Percentiles rank a stretch among this genome's conserved stretches.
These are phyloP conservation scores for Corniculantispora saksenae DNA, from an alignment of 2,329 filamentous ascomycete species.

Conservation along the genomic window DNA sequence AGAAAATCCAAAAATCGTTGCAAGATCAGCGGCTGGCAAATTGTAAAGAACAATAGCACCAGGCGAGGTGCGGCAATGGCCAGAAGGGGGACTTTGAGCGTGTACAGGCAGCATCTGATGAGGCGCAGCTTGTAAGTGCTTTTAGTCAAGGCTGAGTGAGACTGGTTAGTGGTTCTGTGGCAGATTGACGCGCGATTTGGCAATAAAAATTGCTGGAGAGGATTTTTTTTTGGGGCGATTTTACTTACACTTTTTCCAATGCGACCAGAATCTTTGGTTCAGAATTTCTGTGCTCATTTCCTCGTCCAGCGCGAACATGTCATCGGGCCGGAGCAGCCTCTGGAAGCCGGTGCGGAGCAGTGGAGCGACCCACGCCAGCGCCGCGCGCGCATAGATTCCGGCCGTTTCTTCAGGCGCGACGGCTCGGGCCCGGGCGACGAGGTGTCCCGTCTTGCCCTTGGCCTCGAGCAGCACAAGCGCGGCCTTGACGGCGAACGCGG, in stretches of 20 bases:
- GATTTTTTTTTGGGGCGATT: background rate
- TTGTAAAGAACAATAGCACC: constrained; percentile 36
- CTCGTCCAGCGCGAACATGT: constrained; percentile 38
- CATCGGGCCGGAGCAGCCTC: constrained; percentile 34
- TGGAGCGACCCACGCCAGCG: constrained; percentile 42
- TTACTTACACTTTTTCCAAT: constrained; percentile 32
- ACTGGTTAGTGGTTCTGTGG: background rate
- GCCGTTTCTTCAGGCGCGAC: constrained; percentile 40
- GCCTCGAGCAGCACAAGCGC: constrained; percentile 40
- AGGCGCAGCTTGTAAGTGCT: constrained; percentile 27
- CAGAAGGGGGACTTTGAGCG: constrained; percentile 32
- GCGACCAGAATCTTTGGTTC: constrained; percentile 32
- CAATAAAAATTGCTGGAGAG: background rate
- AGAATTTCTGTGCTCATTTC: constrained; percentile 33
- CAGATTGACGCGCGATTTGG: background rate
- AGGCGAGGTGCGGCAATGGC: constrained; percentile 35
- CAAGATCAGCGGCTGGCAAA: constrained; percentile 40
- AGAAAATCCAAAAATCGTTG: constrained; percentile 36
- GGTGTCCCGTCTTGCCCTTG: constrained; percentile 36
- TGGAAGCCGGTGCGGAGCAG: constrained; percentile 39
- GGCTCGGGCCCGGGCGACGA: constrained; percentile 31
- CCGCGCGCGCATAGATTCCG: constrained; percentile 39
- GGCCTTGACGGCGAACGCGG: constrained; percentile 38
- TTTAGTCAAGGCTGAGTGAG: constrained; percentile 1
- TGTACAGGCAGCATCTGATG: constrained; percentile 29